These are phyloP conservation scores for Trichoderma brevicompactum DNA, from an alignment of 2,329 filamentous ascomycete genomes.

Conservation along the genomic window DNA sequence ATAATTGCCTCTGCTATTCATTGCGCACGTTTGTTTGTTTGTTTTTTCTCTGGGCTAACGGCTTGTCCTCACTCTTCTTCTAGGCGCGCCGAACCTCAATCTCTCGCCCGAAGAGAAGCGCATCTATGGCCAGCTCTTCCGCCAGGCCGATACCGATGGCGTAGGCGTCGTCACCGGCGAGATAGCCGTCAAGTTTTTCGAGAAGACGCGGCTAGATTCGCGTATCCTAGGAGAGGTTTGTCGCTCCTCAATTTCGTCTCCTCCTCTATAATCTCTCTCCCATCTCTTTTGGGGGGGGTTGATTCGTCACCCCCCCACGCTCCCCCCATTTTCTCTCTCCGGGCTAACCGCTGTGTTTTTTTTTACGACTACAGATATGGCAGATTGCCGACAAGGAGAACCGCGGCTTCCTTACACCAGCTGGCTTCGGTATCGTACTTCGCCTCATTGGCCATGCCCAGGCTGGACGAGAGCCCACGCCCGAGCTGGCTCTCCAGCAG, in stretches of 20 bases:
- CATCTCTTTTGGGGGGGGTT: neutral
- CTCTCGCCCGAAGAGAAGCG: slow-evolving; percentile 91
- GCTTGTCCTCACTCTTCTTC: slow-evolving; percentile 30
- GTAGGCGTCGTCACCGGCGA: slow-evolving; percentile 95
- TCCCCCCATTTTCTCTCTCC: neutral
- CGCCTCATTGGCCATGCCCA: slow-evolving; percentile 96
- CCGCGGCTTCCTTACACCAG: slow-evolving; percentile 86
- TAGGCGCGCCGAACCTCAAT: slow-evolving; percentile 73
- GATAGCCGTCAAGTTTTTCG: slow-evolving; percentile 95
- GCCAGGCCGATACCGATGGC: slow-evolving; percentile 87
- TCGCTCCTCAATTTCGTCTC: slow-evolving; percentile 31
- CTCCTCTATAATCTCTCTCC: neutral
- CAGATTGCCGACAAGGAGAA: slow-evolving; percentile 98
- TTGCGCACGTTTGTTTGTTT: neutral
- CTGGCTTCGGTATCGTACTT: slow-evolving; percentile 90
- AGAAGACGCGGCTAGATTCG: slow-evolving; percentile 88
- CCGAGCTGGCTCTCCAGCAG: slow-evolving; percentile 80
- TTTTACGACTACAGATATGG: slow-evolving; percentile 74
- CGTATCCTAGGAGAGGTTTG: slow-evolving; percentile 84
- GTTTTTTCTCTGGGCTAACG: neutral
- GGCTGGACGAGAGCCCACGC: slow-evolving; percentile 77
- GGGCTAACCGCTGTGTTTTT: slow-evolving; percentile 20
- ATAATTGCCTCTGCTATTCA: neutral
- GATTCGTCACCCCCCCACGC: slow-evolving; percentile 3
- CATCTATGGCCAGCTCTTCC: slow-evolving; percentile 90